Evolutionary conservation across 768 basidiomycete species (phyloP).

Genomic region (Lyophyllum semitale): DNA sequence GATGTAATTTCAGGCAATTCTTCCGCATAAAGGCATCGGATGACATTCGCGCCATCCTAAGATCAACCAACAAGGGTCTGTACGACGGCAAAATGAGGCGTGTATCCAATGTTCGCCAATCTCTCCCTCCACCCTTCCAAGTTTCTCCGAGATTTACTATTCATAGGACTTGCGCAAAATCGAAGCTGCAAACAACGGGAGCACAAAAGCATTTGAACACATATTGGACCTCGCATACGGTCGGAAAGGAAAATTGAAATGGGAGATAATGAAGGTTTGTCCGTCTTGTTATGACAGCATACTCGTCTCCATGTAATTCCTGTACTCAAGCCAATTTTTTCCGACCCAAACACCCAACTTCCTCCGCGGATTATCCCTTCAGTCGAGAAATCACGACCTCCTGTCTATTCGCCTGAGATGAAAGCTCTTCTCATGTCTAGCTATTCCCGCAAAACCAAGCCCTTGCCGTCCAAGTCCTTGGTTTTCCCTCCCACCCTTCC

Average conservation of each 20-base stretch:
- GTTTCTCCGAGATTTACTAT: slow-evolving; percentile 1
- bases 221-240: slow-evolving; percentile 76
- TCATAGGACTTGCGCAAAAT: slow-evolving; percentile 56
- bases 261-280: slow-evolving; percentile 68
- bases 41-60: slow-evolving; percentile 53
- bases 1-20: slow-evolving; percentile 51
- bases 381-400: slow-evolving; percentile 59
- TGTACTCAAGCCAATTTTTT: slow-evolving; percentile 52
- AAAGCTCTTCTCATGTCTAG: slow-evolving; percentile 59
- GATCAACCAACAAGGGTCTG: slow-evolving; percentile 30
- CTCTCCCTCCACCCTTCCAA: not conserved
- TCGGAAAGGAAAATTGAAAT: slow-evolving; percentile 67
- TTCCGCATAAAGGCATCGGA: slow-evolving; percentile 61
- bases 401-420: slow-evolving; percentile 65
- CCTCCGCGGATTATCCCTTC: slow-evolving; percentile 53
- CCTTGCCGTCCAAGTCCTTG: slow-evolving; percentile 43
- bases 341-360: slow-evolving; percentile 40
- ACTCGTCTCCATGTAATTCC: not conserved
- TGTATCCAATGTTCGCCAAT: slow-evolving; percentile 46
- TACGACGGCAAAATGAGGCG: slow-evolving; percentile 47
- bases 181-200: slow-evolving; percentile 53
- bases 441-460: slow-evolving; percentile 45
- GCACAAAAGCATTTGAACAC: slow-evolving; percentile 50
- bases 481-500: slow-evolving; percentile 57
- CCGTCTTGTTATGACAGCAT: not conserved